phyloP scores from a whole-genome alignment of 2,329 filamentous ascomycete species.

The Alternaria sp. region DNA sequence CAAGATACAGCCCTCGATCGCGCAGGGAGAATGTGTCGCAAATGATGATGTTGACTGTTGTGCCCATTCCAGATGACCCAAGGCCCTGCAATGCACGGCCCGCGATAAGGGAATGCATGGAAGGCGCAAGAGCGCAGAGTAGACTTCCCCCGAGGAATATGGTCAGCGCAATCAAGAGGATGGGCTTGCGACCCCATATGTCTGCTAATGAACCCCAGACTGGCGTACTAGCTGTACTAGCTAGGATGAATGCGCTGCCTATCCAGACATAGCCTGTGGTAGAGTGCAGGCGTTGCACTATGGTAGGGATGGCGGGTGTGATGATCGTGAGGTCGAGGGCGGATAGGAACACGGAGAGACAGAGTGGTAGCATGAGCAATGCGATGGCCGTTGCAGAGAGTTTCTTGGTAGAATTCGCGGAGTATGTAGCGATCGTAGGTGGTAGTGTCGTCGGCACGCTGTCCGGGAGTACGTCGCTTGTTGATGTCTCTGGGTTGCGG shows the following conservation, averaged over 20 bases:
- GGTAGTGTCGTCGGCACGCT: too few species aligned
- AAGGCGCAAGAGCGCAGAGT: slow-evolving; percentile 53
- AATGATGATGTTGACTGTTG: slow-evolving; percentile 57
- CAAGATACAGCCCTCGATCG: slow-evolving; percentile 54
- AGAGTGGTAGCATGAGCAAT: neutral
- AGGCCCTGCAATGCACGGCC: slow-evolving; percentile 58
- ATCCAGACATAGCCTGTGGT: slow-evolving; percentile 75
- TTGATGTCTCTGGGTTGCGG: too few species aligned
- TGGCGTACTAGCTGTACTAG: slow-evolving; percentile 67
- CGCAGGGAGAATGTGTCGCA: slow-evolving; percentile 61
- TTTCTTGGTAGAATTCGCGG: neutral
- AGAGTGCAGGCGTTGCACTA: slow-evolving; percentile 66
- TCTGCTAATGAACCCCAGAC: slow-evolving; percentile 67
- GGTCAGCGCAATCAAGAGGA: slow-evolving; percentile 54
- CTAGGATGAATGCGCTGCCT: slow-evolving; percentile 72
- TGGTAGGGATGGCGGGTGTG: slow-evolving; percentile 68
- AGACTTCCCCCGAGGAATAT: slow-evolving; percentile 57
- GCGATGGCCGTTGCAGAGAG: neutral
- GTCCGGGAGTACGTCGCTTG: too few species aligned
- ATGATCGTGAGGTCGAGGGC: slow-evolving; percentile 59
- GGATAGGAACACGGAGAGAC: slow-evolving; percentile 29
- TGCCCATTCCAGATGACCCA: slow-evolving; percentile 57
- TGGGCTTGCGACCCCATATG: slow-evolving; percentile 61
- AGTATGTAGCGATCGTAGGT: neutral
- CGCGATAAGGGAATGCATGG: slow-evolving; percentile 58